Percentiles rank a stretch among this genome's conserved stretches.
These are phyloP conservation scores for Aspergillus luchuensis DNA, from an alignment of 2,329 filamentous ascomycete genomes.

Conservation along the genomic window DNA sequence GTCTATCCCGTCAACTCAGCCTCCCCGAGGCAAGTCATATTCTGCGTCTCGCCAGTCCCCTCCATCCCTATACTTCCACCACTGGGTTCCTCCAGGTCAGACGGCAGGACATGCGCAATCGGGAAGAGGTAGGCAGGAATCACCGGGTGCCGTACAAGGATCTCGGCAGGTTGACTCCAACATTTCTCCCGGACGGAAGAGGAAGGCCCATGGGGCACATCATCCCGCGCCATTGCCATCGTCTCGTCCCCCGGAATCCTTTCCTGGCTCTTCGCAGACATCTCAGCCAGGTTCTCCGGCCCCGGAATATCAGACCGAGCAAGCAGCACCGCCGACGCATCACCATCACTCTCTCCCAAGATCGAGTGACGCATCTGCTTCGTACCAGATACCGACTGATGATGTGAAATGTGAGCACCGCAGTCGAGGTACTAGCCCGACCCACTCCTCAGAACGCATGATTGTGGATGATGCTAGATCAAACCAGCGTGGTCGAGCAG, in stretches of 20 bases:
- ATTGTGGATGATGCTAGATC: not conserved
- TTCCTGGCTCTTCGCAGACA: slow-evolving; percentile 1
- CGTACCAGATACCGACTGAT: slow-evolving; percentile 7
- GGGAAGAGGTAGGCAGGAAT: slow-evolving; percentile 65
- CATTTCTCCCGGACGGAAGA: slow-evolving; percentile 76
- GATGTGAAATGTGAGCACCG: not conserved
- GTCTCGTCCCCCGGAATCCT: slow-evolving; percentile 48
- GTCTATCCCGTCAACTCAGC: slow-evolving; percentile 53
- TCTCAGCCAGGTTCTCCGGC: slow-evolving; percentile 32
- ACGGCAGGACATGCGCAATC: slow-evolving; percentile 72
- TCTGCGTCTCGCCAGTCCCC: slow-evolving; percentile 64
- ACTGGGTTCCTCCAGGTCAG: slow-evolving; percentile 81
- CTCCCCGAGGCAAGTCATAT: slow-evolving; percentile 57
- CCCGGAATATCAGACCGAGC: slow-evolving; percentile 23
- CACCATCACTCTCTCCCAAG: slow-evolving; percentile 4
- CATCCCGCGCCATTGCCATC: slow-evolving; percentile 54
- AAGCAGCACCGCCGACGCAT: slow-evolving; percentile 1
- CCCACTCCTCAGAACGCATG: not conserved
- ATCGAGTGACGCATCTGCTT: slow-evolving; percentile 11
- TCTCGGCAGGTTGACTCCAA: slow-evolving; percentile 61
- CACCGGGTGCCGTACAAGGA: slow-evolving; percentile 47
- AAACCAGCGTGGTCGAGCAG: not conserved
- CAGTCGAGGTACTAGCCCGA: slow-evolving; percentile 1
- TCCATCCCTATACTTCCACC: slow-evolving; percentile 83
- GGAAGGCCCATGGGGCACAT: slow-evolving; percentile 67